Base-by-base conservation (phyloP, 2,329 filamentous ascomycete species). In the Westerdykella sp. region DNA sequence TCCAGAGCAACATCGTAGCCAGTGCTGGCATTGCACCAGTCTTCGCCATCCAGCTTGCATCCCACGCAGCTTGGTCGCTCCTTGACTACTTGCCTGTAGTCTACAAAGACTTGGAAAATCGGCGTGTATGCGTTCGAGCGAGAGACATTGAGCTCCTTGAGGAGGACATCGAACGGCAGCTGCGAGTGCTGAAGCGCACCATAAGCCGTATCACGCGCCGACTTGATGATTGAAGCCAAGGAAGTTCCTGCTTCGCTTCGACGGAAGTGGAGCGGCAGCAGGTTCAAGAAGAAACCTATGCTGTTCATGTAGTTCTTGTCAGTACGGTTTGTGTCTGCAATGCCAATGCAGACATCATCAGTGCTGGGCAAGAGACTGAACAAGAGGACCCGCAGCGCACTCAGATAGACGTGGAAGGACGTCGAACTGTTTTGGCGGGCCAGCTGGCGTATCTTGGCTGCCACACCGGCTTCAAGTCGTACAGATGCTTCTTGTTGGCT, bases 281-380 rank as follows among this genome's bases (percentile, higher is more conserved):
- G 32, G 39, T 73, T 70, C 6, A 71, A 38, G 45, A 66, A 69
- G 40, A 63, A 49, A 1, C 71, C 71, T 28, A 73, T 54, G 15
- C 45, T 67, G 3, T 54, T 39, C 6, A 44, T 34, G 1, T 59
- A 28, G 5, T 48, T 41, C 4, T 42, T 34, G 36, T 69, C 63
- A 4, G 34, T 45, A 9, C 71, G 60, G 28, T 57, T 59, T 1
- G 62, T 65, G 45, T 73, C 69, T 2, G 63, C 63, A 13, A 73
- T 55, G 14, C 70, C 70, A 39, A 73, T 68, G 39, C 53, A 63
- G 7, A 73, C 14, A 15, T 72, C 64, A 0, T 61, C 49, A 1
- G 37, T 43, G 1, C 56, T 51, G 1, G n/a, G n/a, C n/a, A 53
- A 16, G 12, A 63, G 48, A 3, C 56, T 51, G 21, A 45, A 48